Conservation (phyloP, 1,284 basidiomycete species). For the Microbotryum scabiosae region DNA sequence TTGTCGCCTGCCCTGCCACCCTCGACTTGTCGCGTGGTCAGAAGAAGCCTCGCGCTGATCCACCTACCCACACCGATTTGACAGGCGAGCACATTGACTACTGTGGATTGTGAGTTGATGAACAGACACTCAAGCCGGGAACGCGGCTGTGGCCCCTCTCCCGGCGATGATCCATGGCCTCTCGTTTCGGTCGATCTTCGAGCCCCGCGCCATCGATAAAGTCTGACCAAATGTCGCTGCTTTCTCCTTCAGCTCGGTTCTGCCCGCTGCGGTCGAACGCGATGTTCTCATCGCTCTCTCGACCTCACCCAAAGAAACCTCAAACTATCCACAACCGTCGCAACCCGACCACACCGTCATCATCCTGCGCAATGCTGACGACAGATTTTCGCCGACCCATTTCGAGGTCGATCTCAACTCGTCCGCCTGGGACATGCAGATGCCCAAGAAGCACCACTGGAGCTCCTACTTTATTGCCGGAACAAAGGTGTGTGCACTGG, state of each 20-base stretch:
- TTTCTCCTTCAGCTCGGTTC: conserved; percentile 58
- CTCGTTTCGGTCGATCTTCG: neutral
- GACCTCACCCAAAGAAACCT: conserved; percentile 42
- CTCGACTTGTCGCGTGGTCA: neutral
- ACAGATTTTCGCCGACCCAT: conserved; percentile 50
- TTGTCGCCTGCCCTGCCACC: no score
- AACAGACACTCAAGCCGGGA: neutral
- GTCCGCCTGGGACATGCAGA: conserved; percentile 61
- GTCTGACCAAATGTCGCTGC: neutral
- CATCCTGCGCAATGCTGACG: conserved; percentile 48
- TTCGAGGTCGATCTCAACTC: conserved; percentile 42
- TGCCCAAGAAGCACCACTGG: conserved; percentile 64
- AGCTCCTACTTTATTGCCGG: conserved; percentile 79
- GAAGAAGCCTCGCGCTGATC: conserved; percentile 2
- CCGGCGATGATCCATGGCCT: neutral
- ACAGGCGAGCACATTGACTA: conserved; percentile 84
- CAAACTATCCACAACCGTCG: neutral
- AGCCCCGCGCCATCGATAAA: neutral
- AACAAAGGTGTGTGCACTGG: conserved; percentile 51
- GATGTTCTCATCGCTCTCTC: conserved; percentile 69
- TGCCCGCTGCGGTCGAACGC: conserved; percentile 73
- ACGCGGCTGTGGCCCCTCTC: no score
- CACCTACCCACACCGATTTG: conserved; percentile 17
- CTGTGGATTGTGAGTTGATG: conserved; percentile 34
- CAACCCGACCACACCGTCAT: conserved; percentile 17